phyloP scores from a whole-genome alignment of 306 rosid genomes.

The Neltuma alba region DNA sequence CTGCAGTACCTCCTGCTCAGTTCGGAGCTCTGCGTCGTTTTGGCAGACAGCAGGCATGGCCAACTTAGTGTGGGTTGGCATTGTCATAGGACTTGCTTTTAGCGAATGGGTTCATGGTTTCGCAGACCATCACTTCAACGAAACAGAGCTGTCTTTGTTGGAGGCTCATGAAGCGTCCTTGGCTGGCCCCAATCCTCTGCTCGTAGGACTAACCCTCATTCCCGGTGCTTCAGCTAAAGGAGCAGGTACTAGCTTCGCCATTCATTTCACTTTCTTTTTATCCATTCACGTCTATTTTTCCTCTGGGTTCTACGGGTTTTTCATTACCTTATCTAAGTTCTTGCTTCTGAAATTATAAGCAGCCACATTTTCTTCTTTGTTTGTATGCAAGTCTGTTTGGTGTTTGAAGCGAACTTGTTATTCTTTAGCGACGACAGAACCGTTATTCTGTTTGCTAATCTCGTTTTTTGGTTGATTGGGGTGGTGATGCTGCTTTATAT shows the following conservation, averaged over 20 bases:
- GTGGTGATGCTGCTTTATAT: conserved; percentile 2
- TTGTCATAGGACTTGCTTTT: conserved; percentile 43
- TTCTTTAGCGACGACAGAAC: neutral
- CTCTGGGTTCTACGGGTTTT: neutral
- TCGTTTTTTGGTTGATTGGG: neutral
- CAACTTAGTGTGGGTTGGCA: conserved; percentile 48
- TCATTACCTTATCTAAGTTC: neutral
- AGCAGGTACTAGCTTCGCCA: conserved; percentile 58
- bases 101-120: conserved; percentile 55
- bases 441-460: neutral
- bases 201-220: conserved; percentile 78
- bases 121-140: conserved; percentile 47
- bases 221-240: conserved; percentile 70
- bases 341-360: conserved; percentile 6
- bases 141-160: conserved; percentile 56
- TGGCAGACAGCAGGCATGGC: conserved; percentile 35
- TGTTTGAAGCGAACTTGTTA: neutral
- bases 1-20: neutral
- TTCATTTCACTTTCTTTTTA: neutral
- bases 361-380: neutral
- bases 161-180: conserved; percentile 54
- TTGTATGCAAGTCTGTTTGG: neutral
- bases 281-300: neutral
- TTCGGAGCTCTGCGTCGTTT: neutral
- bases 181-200: conserved; percentile 33